Base-by-base conservation (phyloP, 192 early-diverging fungal genomes). In the Paraglomus brasilianum region DNA sequence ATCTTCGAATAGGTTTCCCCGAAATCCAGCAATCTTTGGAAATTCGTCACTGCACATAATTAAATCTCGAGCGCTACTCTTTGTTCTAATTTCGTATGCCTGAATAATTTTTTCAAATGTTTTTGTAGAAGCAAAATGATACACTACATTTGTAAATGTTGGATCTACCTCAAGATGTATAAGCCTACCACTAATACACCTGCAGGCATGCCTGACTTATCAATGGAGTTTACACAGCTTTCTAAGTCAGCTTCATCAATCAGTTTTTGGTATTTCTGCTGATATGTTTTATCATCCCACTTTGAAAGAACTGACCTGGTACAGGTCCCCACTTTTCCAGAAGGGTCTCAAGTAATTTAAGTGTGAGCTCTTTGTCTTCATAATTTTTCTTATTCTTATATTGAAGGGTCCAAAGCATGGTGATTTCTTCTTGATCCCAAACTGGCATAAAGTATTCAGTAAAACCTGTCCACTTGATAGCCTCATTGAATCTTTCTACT, bases 371-470 rank as follows among this genome's bases (percentile, higher is more conserved):
- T 61, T 61, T 19, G 14, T 21, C 59, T 44, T 44, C n/a, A 13
- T 19, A 5, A 44, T 61, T 61, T 44, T 19, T 61, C n/a, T 19
- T 44, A 61, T 61, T n/a, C 15, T 61, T 44, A 19, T 61, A 61
- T 41, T 15, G 41, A 61, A 43, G 40, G 36, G 19, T 10, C 42
- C 59, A 61, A 61, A 61, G 59, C 2, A 10, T 61, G 17, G 36
- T 61, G 9, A 61, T 61, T 61, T 61, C 59, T 1, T 61, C 42
- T 22, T 44, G 59, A 8, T 61, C 59, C 59, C 42, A 61, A 61
- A 61, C 46, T 44, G 59, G 59, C 59, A 61, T 61, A 44, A 17
- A 61, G n/a, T 61, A 61, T 44, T 44, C 5, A n/a, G 59, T 61
- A 43, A 61, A 43, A 61, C 59, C 59, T n/a, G 4, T 8, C 41